Percentiles rank a stretch among this genome's conserved stretches.
phyloP scores from a whole-genome alignment of 2,329 filamentous ascomycete genomes.

The Diaporthe ilicicola region DNA sequence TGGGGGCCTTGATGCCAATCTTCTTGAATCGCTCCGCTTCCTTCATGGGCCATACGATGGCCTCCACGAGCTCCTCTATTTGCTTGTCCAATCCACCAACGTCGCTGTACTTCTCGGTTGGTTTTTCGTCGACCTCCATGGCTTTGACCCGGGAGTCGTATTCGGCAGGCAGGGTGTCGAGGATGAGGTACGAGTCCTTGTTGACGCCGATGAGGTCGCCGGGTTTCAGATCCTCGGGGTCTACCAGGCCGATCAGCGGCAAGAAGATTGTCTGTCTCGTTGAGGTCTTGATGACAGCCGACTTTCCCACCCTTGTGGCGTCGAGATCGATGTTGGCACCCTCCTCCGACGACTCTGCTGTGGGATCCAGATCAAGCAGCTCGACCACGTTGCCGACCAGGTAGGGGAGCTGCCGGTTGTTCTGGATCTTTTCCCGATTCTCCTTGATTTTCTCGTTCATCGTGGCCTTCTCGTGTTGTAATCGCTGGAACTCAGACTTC shows the following conservation, averaged over 20 bases:
- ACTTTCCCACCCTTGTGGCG: slow-evolving; percentile 95
- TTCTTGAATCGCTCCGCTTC: slow-evolving; percentile 99
- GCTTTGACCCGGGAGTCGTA: slow-evolving; percentile 99
- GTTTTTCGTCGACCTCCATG: slow-evolving; percentile 99
- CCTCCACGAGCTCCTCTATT: slow-evolving; percentile 98
- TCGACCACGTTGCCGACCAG: slow-evolving; percentile 98
- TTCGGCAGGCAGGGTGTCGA: slow-evolving; percentile 96
- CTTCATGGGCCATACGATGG: slow-evolving; percentile 99
- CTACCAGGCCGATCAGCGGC: slow-evolving; percentile 94
- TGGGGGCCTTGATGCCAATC: slow-evolving; percentile 99
- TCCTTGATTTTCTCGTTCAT: slow-evolving; percentile 99
- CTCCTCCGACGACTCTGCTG: slow-evolving; percentile 94
- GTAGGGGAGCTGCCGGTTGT: slow-evolving; percentile 99
- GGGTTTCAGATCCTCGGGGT: slow-evolving; percentile 93
- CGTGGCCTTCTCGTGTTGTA: slow-evolving; percentile 92
- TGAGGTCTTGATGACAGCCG: slow-evolving; percentile 98
- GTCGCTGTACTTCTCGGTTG: slow-evolving; percentile 98
- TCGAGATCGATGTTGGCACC: slow-evolving; percentile 98
- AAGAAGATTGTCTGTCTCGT: slow-evolving; percentile 99
- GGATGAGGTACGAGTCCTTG: slow-evolving; percentile 97
- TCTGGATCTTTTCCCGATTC: slow-evolving; percentile 98
- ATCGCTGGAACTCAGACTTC: slow-evolving; percentile 93
- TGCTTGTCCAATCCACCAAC: slow-evolving; percentile 98
- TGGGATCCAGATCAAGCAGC: slow-evolving; percentile 94
- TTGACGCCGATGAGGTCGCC: slow-evolving; percentile 98